Evolutionary conservation across 371 early-diverging fungal genomes (phyloP), one percentile per base, ranked within the genome.

Genomic region (Chytridium lagenaria): DNA sequence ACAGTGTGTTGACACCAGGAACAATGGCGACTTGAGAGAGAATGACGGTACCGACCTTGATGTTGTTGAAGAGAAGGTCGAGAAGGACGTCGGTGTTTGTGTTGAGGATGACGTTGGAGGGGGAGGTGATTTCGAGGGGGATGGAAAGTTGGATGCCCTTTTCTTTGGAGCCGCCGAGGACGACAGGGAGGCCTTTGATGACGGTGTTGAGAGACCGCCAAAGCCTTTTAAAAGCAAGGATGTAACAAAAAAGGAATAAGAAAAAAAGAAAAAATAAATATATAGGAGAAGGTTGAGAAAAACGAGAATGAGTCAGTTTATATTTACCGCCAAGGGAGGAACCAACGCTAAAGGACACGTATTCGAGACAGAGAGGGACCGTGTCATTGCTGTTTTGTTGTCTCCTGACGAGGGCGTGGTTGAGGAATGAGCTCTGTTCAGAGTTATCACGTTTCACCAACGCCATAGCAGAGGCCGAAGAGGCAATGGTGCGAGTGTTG

Each of bases 31-130:
- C 19, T 19, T 69, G 50, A 33, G 69, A 55, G 36, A 69, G 55
- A 26, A 50, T 34, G 59, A 69, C 69, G 59, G 69, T 33, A 7
- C 69, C 69, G 38, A 5, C 7, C 10, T 26, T 34, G 31, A 3
- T 22, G 38, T 50, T 55, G 26, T 69, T n/a, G 69, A 15, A 69
- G 55, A 57, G 7, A 34, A 69, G 69, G 36, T 69, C 39, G 57
- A 69, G 52, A 33, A 37, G 19, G 57, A 28, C 69, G 57, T 69
- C 69, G 55, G 69, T 52, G 31, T 51, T 50, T 50, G 51, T 28
- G 36, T 55, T 50, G 57, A 69, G 57, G 69, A 69, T 28, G 59
- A 55, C 38, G 69, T 55, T 69, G 7, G 69, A 69, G 10, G 69
- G 69, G 57, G 2, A 26, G 69, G 7, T 51, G 31, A 69, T 30